phyloP scores from a whole-genome alignment of 225 moss, liverwort and hornwort species.

The Anthoceros angustus region DNA sequence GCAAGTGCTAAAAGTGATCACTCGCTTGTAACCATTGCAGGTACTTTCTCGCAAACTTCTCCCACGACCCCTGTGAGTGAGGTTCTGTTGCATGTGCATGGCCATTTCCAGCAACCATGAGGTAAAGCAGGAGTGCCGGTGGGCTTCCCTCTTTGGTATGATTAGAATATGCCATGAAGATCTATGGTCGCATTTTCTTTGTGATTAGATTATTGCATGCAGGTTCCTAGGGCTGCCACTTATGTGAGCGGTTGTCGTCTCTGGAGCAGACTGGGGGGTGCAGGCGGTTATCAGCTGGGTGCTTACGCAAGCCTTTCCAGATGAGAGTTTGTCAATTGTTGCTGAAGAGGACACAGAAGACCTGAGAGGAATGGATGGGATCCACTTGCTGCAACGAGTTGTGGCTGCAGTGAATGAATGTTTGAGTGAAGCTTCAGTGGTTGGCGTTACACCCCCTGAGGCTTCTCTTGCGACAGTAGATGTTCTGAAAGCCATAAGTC shows the following conservation, averaged over 20 bases:
- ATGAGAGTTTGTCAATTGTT: constrained; percentile 57
- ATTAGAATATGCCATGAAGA: background rate
- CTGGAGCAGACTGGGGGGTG: constrained; percentile 79
- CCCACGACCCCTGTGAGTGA: background rate
- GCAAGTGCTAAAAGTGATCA: constrained; percentile 67
- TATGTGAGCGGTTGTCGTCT: constrained; percentile 5
- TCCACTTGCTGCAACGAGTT: constrained; percentile 60
- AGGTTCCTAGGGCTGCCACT: background rate
- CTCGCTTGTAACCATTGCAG: constrained; percentile 85
- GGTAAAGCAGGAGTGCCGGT: background rate
- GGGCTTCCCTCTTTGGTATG: background rate
- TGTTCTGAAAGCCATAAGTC: constrained; percentile 83
- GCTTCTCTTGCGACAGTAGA: constrained; percentile 53
- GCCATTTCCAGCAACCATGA: background rate
- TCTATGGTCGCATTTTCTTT: background rate
- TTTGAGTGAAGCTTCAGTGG: constrained; percentile 54
- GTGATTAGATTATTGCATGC: background rate
- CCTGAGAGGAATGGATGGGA: constrained; percentile 51
- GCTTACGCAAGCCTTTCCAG: constrained; percentile 52
- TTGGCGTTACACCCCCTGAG: constrained; percentile 59
- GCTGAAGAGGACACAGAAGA: constrained; percentile 90
- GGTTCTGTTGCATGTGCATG: background rate
- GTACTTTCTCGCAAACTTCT: constrained; percentile 14
- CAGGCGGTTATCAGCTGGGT: constrained; percentile 99
- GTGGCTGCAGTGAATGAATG: constrained; percentile 86